A percentile compares a stretch with the other conserved stretches of the same genome.
phyloP scores from a whole-genome alignment of 148 eudicot species.

The Simmondsia chinensis region DNA sequence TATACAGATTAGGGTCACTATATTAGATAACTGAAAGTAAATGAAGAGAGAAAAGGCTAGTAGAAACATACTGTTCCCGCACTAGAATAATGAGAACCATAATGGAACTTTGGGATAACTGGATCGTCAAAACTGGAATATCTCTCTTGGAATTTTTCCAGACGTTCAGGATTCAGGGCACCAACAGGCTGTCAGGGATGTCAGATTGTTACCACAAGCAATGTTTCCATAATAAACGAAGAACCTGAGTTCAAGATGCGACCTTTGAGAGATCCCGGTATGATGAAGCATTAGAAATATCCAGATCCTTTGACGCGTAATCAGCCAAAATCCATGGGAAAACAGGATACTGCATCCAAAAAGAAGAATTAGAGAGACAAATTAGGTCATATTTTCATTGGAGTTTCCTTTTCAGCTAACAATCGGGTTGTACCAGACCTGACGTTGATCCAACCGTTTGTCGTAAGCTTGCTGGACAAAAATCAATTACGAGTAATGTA shows the following conservation, averaged over 20 bases:
- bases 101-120: constrained; percentile 90
- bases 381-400: too few species aligned
- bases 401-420: too few species aligned
- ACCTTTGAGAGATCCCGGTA: constrained; percentile 99
- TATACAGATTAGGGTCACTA: not conserved
- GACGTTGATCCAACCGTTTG: too few species aligned
- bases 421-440: too few species aligned
- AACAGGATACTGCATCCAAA: constrained; percentile 83
- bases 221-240: not conserved
- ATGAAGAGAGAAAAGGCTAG: not conserved
- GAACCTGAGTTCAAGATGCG: constrained; percentile 6
- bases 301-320: constrained; percentile 68
- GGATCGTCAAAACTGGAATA: constrained; percentile 92
- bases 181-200: constrained; percentile 76
- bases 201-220: constrained; percentile 15
- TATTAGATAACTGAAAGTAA: not conserved
- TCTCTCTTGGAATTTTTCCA: constrained; percentile 85
- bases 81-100: constrained; percentile 98
- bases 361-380: too few species aligned
- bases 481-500: too few species aligned
- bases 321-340: constrained; percentile 99
- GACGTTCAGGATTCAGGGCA: constrained; percentile 77
- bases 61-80: constrained; percentile 76
- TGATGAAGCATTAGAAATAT: constrained; percentile 68
- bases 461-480: too few species aligned